Conservation (phyloP, 108 stramenopile species). For the Licmophora abbreviata region DNA sequence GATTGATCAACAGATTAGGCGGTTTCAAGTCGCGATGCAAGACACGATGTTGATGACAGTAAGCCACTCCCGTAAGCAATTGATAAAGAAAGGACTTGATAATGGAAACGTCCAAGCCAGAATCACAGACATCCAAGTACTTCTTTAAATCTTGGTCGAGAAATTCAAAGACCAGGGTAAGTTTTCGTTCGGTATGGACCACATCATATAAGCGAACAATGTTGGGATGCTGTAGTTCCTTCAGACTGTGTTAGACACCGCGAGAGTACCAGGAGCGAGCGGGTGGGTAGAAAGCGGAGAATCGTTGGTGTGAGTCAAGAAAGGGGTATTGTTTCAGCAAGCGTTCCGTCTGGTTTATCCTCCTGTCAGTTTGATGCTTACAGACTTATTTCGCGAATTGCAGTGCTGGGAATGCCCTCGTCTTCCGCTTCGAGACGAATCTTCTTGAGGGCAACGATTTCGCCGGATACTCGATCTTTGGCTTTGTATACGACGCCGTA, state of each 20-base stretch:
- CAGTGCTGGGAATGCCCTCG: conserved; percentile 90
- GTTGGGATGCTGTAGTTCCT: conserved; percentile 92
- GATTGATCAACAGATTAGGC: conserved; percentile 7
- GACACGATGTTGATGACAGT: conserved; percentile 97
- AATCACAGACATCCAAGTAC: conserved; percentile 92
- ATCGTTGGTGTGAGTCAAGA: too few relatives aligned
- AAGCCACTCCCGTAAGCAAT: conserved; percentile 94
- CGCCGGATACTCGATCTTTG: conserved; percentile 89
- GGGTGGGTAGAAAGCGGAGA: background rate
- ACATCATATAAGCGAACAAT: conserved; percentile 97
- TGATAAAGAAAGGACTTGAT: conserved; percentile 96
- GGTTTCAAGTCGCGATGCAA: conserved; percentile 95
- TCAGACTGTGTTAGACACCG: conserved; percentile 33
- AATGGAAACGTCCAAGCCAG: conserved; percentile 85
- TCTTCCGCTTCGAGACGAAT: conserved; percentile 91
- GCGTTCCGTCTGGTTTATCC: too few relatives aligned
- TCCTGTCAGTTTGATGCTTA: too few relatives aligned
- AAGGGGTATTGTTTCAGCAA: too few relatives aligned
- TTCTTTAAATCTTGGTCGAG: conserved; percentile 98
- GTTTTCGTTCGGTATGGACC: conserved; percentile 93
- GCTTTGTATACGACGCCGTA: conserved; percentile 99
- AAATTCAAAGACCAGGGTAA: conserved; percentile 99
- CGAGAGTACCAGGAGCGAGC: background rate
- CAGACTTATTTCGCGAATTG: conserved; percentile 89
- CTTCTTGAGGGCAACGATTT: conserved; percentile 92